phyloP scores from a whole-genome alignment of 2,329 filamentous ascomycete genomes.

The Daldinia sp. region DNA sequence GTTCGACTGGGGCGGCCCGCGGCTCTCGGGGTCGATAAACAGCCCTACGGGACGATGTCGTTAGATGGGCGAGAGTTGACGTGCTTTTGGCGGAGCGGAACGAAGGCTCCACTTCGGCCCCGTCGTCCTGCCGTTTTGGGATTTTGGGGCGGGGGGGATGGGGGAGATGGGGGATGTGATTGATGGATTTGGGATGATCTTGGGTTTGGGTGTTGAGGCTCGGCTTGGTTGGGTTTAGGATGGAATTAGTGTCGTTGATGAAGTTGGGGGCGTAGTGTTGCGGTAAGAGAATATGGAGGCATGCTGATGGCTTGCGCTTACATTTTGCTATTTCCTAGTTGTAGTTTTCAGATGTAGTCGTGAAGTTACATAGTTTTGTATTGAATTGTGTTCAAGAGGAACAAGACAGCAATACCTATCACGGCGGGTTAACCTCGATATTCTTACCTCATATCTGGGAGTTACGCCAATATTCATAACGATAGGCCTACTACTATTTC shows the following conservation, averaged over 20 bases:
- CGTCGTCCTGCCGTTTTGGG: conserved; percentile 7
- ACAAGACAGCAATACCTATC: no score
- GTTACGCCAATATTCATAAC: not conserved
- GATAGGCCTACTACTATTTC: not conserved
- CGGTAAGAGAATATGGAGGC: no score
- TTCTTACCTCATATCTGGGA: no score
- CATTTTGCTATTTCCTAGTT: not conserved
- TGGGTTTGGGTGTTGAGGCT: not conserved
- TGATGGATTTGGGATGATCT: not conserved
- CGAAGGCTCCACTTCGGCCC: conserved; percentile 21
- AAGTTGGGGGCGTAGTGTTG: not conserved
- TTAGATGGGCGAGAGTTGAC: conserved; percentile 25
- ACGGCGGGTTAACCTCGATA: no score
- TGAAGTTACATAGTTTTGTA: not conserved
- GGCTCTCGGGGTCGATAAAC: not conserved
- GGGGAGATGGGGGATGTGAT: no score
- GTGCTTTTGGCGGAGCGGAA: conserved; percentile 19
- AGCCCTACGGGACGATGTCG: conserved; percentile 18
- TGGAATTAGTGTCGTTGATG: not conserved
- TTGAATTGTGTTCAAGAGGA: no score
- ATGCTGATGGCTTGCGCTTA: not conserved
- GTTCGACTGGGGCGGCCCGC: conserved; percentile 13
- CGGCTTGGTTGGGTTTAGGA: not conserved
- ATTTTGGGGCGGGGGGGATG: not conserved
- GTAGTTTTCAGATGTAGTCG: not conserved